phyloP scores from a whole-genome alignment of 192 early-diverging fungal species.

The Backusella luteola region DNA sequence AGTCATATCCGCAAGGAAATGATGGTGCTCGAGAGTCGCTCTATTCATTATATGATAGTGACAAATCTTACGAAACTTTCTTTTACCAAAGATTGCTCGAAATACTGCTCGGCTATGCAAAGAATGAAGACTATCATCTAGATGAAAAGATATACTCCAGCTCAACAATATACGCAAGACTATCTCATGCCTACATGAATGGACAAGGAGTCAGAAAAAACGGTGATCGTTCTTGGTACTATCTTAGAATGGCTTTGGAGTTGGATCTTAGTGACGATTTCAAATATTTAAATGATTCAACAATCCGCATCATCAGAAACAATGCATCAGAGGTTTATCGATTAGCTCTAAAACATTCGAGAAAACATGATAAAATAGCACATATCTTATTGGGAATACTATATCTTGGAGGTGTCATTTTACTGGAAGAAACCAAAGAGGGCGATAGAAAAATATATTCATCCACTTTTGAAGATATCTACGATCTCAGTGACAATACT shows the following conservation, averaged over 20 bases:
- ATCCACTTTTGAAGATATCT: neutral
- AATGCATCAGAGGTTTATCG: neutral
- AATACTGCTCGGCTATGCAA: neutral
- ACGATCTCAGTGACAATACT: neutral
- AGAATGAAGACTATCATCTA: neutral
- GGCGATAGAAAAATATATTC: neutral
- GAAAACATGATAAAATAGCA: neutral
- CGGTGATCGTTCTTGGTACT: neutral
- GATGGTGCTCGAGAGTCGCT: neutral
- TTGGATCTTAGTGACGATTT: neutral
- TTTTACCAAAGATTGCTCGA: neutral
- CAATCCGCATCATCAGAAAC: neutral
- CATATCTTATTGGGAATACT: neutral
- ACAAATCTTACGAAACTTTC: neutral
- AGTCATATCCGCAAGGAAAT: neutral
- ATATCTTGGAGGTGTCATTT: neutral
- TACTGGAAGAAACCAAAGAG: neutral
- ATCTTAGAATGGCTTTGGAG: neutral
- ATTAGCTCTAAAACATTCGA: neutral
- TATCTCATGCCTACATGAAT: neutral
- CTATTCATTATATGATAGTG: neutral
- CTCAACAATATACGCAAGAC: neutral
- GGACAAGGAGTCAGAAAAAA: neutral
- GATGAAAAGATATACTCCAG: neutral
- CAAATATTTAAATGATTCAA: neutral